Conservation (phyloP, 371 early-diverging fungal genomes). For the Actinomucor elegans region DNA sequence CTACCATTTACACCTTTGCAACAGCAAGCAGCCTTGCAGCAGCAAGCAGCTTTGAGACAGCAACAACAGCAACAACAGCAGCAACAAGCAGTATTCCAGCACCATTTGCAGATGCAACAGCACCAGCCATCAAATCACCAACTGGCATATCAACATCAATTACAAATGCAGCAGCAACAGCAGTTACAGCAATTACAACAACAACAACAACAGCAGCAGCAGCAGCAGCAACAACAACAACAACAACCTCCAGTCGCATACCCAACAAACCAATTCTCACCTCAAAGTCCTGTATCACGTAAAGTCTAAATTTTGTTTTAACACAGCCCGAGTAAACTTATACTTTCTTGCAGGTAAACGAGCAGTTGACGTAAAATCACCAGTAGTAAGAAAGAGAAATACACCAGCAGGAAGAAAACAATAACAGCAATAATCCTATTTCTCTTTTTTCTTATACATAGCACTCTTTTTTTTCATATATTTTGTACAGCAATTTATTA, state of each 20-base stretch:
- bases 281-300: slow-evolving; percentile 22
- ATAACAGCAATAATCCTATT: not conserved
- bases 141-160: slow-evolving; percentile 3
- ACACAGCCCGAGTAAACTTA: not conserved
- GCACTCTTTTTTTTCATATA: too few relatives aligned
- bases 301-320: not conserved
- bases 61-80: slow-evolving; percentile 18
- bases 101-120: slow-evolving; percentile 21
- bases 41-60: slow-evolving; percentile 12
- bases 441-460: not conserved
- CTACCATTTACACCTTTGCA: slow-evolving; percentile 12
- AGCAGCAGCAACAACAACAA: slow-evolving; percentile 16
- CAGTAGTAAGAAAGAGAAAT: slow-evolving; percentile 16
- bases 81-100: slow-evolving; percentile 9
- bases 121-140: slow-evolving; percentile 17
- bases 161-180: slow-evolving; percentile 15
- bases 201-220: slow-evolving; percentile 5
- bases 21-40: slow-evolving; percentile 15
- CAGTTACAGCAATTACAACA: slow-evolving; percentile 10
- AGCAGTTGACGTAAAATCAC: slow-evolving; percentile 20
- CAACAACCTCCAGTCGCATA: slow-evolving; percentile 7
- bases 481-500: too few relatives aligned
- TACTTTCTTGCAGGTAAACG: slow-evolving; percentile 15
- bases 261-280: slow-evolving; percentile 18
- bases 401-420: slow-evolving; percentile 2